A percentile compares a stretch with the other conserved stretches of the same genome.
Evolutionary conservation across 768 basidiomycete species (phyloP).

Genomic region (Paxillus ammoniavirescens): DNA sequence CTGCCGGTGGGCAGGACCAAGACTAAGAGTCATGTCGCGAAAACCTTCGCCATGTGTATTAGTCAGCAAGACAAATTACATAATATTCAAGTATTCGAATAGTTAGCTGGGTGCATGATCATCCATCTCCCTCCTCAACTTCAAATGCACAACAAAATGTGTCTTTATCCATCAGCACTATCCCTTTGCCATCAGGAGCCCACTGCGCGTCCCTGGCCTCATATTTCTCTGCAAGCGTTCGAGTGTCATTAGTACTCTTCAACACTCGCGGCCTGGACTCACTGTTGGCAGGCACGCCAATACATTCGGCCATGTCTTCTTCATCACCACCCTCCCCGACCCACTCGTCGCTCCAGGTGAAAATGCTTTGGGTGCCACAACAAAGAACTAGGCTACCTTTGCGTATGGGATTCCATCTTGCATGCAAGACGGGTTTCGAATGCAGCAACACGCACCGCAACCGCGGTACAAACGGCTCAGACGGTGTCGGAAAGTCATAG

Average conservation of each 20-base stretch:
- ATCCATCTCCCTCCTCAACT: constrained; percentile 47
- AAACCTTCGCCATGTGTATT: background rate
- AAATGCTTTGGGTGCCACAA: constrained; percentile 64
- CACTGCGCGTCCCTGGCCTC: constrained; percentile 68
- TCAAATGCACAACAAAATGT: constrained; percentile 87
- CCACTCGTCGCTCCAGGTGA: constrained; percentile 86
- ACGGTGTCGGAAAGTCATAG: constrained; percentile 66
- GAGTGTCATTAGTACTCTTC: background rate
- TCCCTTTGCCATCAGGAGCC: constrained; percentile 85
- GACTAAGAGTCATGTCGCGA: background rate
- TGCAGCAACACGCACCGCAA: constrained; percentile 71
- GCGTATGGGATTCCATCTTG: constrained; percentile 85
- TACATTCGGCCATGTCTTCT: constrained; percentile 84
- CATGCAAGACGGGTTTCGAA: constrained; percentile 57
- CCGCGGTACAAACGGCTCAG: constrained; percentile 55
- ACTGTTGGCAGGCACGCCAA: constrained; percentile 87
- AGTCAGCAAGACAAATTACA: background rate
- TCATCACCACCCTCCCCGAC: constrained; percentile 55
- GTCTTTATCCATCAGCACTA: constrained; percentile 72
- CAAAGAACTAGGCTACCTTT: constrained; percentile 67
- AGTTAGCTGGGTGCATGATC: background rate
- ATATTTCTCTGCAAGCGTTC: constrained; percentile 55
- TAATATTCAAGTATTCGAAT: no score
- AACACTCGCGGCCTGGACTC: background rate
- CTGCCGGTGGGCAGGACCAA: background rate